These are phyloP conservation scores for Citrus trifoliata DNA, from an alignment of 345 rosid genomes.

Conservation along the genomic window DNA sequence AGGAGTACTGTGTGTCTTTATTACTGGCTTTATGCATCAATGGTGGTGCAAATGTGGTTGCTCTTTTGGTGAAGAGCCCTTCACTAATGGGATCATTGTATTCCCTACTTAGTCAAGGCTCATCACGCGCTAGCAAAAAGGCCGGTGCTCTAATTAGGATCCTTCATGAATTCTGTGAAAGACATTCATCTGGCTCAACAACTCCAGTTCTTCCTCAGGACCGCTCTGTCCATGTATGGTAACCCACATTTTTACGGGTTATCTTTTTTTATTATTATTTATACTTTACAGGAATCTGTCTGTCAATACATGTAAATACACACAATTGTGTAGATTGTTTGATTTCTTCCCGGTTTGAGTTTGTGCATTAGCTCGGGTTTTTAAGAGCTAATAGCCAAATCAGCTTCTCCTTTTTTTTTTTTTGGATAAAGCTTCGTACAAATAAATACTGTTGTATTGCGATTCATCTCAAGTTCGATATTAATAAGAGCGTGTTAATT, in stretches of 20 bases:
- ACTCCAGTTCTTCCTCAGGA: conserved; percentile 42
- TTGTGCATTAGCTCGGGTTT: conserved; percentile 34
- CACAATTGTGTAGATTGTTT: conserved; percentile 15
- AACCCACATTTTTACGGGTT: conserved; percentile 35
- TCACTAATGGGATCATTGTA: conserved; percentile 65
- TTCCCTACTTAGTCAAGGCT: conserved; percentile 62
- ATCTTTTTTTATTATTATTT: neutral
- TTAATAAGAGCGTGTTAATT: neutral
- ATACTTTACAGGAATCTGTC: conserved; percentile 1
- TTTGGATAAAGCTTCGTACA: conserved; percentile 35
- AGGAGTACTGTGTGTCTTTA: conserved; percentile 61
- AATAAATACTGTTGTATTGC: conserved; percentile 8
- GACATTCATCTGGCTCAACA: conserved; percentile 30
- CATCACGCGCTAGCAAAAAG: conserved; percentile 66
- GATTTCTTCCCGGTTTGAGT: neutral
- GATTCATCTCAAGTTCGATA: neutral
- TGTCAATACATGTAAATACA: conserved; percentile 21
- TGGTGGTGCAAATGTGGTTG: conserved; percentile 62
- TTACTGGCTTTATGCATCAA: conserved; percentile 64
- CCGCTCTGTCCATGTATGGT: conserved; percentile 55
- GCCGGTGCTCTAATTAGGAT: conserved; percentile 61
- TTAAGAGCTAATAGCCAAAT: conserved; percentile 36
- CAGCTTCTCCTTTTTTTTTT: conserved; percentile 32
- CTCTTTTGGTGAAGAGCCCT: conserved; percentile 42
- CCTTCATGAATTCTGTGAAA: conserved; percentile 68